Base-by-base conservation (phyloP, 768 basidiomycete genomes). In the Trametes sanguinea region DNA sequence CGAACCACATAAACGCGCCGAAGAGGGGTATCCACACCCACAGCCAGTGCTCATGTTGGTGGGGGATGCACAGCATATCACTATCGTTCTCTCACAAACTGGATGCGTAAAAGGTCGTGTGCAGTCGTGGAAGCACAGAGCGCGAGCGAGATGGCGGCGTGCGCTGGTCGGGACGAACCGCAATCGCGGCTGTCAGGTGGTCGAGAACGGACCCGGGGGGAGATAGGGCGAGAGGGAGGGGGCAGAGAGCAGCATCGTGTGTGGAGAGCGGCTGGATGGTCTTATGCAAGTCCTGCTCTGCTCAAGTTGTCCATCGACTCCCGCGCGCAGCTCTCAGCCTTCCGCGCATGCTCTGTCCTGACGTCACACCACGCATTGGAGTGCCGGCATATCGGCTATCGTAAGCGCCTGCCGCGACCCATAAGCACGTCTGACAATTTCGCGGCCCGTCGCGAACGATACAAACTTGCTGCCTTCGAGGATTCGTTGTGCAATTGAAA, bases 1-100 rank as follows among this genome's bases (percentile, higher is more conserved):
- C 77, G 65, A 85, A 88, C 90, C 90, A 92, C 44, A 89, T 79
- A 61, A 84, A 76, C 0, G 86, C 79, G 4, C 81, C 75, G 57
- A 85, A 76, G 22, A 85, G 52, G 3, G 90, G 90, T 52, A 91
- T 78, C 82, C 84, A 82, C 55, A 85, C 83, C 75, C 85, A 87
- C 62, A 76, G 74, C 81, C 86, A 88, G 65, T 86, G 85, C 35
- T 75, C 71, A 53, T 76, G 78, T 16, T 62, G 22, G 46, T 65
- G 58, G 14, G 63, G 46, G 4, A 58, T 16, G n/a, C 51, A 51
- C 44, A 27, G 29, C 61, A 57, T 56, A 5, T 51, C 51, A 40
- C 5, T 22, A 22, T 42, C 42, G 47, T 58, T 16, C 27, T 50
- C 40, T 53, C 32, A 53, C 6, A 42, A 11, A 4, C 16, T 13